Percentiles rank a stretch among this genome's conserved stretches.
phyloP scores from a whole-genome alignment of 768 basidiomycete genomes.

The Suillus spraguei region DNA sequence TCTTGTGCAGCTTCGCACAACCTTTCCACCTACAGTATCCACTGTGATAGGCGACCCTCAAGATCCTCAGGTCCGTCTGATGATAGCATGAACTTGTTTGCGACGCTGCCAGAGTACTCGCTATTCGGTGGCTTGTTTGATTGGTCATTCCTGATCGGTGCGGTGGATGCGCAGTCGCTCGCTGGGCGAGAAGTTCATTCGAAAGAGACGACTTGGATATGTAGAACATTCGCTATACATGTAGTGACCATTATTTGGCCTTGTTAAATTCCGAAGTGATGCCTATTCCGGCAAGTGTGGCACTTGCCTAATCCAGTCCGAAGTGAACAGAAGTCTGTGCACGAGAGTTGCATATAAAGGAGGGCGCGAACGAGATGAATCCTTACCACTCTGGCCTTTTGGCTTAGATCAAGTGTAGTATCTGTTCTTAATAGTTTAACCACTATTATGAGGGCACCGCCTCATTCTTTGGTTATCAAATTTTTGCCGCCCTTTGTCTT shows the following conservation, averaged over 20 bases:
- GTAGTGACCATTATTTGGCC: neutral
- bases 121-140: conserved; percentile 78
- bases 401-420: conserved; percentile 82
- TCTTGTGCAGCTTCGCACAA: conserved; percentile 77
- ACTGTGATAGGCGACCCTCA: conserved; percentile 16
- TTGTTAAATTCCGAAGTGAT: neutral
- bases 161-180: conserved; percentile 46
- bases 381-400: conserved; percentile 58
- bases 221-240: conserved; percentile 3
- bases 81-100: conserved; percentile 55
- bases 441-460: conserved; percentile 61
- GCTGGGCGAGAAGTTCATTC: conserved; percentile 54
- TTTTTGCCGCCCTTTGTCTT: conserved; percentile 52
- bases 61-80: conserved; percentile 11
- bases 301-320: neutral
- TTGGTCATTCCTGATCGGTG: conserved; percentile 67
- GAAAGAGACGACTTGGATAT: conserved; percentile 20
- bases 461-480: conserved; percentile 58
- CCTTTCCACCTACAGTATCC: conserved; percentile 63
- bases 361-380: neutral
- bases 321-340: neutral
- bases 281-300: neutral
- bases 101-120: conserved; percentile 72
- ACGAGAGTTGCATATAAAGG: neutral
- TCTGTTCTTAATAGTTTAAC: conserved; percentile 69